Percentiles rank a stretch among this genome's conserved stretches.
Conservation (phyloP, 2,329 filamentous ascomycete species). For the Sordariomycetes sp. region DNA sequence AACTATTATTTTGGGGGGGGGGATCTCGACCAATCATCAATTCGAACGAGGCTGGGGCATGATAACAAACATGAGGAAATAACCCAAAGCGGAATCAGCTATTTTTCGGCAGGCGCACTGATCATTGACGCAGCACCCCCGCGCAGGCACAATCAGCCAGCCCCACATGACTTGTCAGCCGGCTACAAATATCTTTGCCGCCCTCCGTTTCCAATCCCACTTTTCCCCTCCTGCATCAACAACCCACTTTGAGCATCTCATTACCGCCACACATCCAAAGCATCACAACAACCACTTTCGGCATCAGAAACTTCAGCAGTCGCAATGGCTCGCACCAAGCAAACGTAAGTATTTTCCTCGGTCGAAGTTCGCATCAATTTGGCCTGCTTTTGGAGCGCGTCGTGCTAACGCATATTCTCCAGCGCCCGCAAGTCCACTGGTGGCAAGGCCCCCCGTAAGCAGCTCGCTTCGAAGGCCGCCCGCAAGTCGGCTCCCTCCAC, state of each 20-base stretch:
- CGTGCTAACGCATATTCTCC: background rate
- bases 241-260: conserved; percentile 19
- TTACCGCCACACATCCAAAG: conserved; percentile 16
- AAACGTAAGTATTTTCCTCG: conserved; percentile 26
- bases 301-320: conserved; percentile 24
- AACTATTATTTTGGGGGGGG: background rate
- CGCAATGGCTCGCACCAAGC: conserved; percentile 55
- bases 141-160: conserved; percentile 11
- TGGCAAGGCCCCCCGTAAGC: conserved; percentile 80
- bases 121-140: background rate
- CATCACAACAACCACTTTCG: conserved; percentile 15
- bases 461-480: conserved; percentile 98
- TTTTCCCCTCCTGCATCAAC: conserved; percentile 28
- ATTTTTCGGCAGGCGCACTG: conserved; percentile 5
- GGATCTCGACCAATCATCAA: conserved; percentile 3
- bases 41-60: background rate
- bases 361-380: background rate
- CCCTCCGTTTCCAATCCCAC: conserved; percentile 28
- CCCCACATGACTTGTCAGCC: conserved; percentile 6
- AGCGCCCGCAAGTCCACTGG: conserved; percentile 63
- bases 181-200: conserved; percentile 20
- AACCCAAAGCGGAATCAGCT: conserved; percentile 9
- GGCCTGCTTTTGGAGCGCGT: background rate
- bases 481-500: conserved; percentile 97
- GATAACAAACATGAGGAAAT: conserved; percentile 3